Evolutionary conservation across 176 grass and related monocot genomes (phyloP).

Genomic region (Aegilops sharonensis): DNA sequence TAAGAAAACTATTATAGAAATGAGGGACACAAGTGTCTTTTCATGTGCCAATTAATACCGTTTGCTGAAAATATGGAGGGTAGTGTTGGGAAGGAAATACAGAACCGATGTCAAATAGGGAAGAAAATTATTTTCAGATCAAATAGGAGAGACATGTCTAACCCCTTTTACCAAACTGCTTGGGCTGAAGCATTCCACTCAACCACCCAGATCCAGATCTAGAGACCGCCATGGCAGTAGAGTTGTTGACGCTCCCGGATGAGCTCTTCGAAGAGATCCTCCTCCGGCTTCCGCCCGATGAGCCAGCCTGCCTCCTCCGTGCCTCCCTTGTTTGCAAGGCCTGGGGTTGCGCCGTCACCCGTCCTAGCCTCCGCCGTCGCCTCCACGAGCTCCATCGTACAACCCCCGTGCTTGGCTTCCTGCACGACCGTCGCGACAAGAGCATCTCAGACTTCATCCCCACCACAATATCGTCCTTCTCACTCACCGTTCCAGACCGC

Average conservation of each 20-base stretch:
- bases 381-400: neutral
- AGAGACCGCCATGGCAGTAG: neutral
- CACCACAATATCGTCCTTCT: neutral
- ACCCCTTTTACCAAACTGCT: no score
- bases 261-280: constrained; percentile 4
- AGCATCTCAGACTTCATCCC: neutral
- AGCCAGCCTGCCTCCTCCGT: neutral
- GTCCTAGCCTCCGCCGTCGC: neutral
- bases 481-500: neutral
- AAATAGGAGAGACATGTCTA: no score
- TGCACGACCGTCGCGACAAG: neutral
- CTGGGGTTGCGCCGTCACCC: neutral
- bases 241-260: neutral
- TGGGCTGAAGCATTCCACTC: no score
- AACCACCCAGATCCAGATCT: neutral
- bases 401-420: neutral
- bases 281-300: neutral
- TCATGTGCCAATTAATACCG: no score
- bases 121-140: no score
- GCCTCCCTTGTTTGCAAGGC: neutral
- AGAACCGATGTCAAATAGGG: no score
- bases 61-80: no score
- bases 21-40: no score
- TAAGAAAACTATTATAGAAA: no score
- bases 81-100: no score